Evolutionary conservation across 441 rosid genomes (phyloP), one percentile per base, ranked within the genome.

Genomic region (Pelargonium cotyledonis): DNA sequence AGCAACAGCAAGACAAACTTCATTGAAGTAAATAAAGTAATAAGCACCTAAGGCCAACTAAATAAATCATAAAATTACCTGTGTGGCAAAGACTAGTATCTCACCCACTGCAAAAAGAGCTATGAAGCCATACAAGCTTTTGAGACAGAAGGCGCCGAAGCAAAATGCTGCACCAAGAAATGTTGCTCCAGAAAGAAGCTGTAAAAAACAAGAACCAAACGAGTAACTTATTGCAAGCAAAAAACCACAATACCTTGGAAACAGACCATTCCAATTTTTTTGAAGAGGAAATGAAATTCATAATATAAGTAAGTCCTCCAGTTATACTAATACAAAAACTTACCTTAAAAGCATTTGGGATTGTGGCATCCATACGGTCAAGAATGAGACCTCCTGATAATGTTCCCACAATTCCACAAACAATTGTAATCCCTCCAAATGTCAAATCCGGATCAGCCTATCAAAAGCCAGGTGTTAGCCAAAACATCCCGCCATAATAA

Each of bases 271-370:
- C 60, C 21, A 53, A 15, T n/a, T 2, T 14, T 53, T 14, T 49
- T 49, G 18, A 49, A 0, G 6, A 49, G 57, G 7, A 14, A 49
- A 49, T 49, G 19, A 49, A 49, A 49, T 14, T 49, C 57, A 14
- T 14, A 49, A 1, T 12, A 49, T 49, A n/a, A 49, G 1, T 49
- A 49, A 49, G 57, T 12, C n/a, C 11, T 44, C 55, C 55, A 47
- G 15, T 10, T 47, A 47, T 3, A 0, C 14, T 14, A 49, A 49
- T 49, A 49, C 18, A 26, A 60, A 31, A 58, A 74, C 63, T 58
- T 75, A 89, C 98, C 88, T 90, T 95, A 74, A 95, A 95, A 55
- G 99, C 96, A 84, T 95, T 90, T 9, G 86, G 53, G 73, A 95
- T 87, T 23, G 96, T 88, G 68, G 96, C 77, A 76, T 57, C 79